phyloP scores from a whole-genome alignment of 2,329 filamentous ascomycete genomes.

The Fusarium protoensiforme region DNA sequence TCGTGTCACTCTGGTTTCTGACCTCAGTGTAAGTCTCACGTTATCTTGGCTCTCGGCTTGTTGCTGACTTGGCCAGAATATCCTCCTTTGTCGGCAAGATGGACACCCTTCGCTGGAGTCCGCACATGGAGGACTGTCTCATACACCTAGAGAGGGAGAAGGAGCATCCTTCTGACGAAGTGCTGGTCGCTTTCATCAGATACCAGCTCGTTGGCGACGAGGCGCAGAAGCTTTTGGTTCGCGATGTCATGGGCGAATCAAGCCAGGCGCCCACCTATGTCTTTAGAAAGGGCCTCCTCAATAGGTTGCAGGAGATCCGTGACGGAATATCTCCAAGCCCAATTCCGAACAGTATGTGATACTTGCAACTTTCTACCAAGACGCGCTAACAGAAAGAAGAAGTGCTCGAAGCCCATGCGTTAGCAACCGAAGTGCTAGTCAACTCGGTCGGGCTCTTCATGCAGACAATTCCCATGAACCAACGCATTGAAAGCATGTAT shows the following conservation, averaged over 20 bases:
- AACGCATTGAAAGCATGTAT: conserved; percentile 51
- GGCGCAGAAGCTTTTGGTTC: conserved; percentile 46
- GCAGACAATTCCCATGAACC: conserved; percentile 44
- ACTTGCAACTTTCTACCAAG: no score
- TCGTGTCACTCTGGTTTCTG: conserved; percentile 59
- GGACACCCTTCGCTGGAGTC: conserved; percentile 66
- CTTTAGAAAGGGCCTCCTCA: conserved; percentile 46
- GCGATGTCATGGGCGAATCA: conserved; percentile 44
- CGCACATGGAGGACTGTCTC: conserved; percentile 68
- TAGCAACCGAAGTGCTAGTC: conserved; percentile 46
- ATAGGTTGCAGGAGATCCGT: conserved; percentile 43
- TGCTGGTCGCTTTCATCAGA: conserved; percentile 53
- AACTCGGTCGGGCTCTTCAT: conserved; percentile 49
- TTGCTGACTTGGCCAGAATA: conserved; percentile 41
- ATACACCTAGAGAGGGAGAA: conserved; percentile 55
- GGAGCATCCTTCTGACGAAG: conserved; percentile 61
- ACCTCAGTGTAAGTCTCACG: conserved; percentile 48
- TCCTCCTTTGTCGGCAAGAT: conserved; percentile 57
- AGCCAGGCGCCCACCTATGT: conserved; percentile 46
- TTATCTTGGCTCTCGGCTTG: neutral
- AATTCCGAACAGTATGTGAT: conserved; percentile 43
- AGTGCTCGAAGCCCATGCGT: conserved; percentile 44
- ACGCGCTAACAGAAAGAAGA: conserved; percentile 37
- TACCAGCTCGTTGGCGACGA: conserved; percentile 56
- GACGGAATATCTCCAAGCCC: conserved; percentile 37